A percentile compares a stretch with the other conserved stretches of the same genome.
phyloP scores from a whole-genome alignment of 202 grass and related monocot species.

The Bolboschoenoplectus hybrid region DNA sequence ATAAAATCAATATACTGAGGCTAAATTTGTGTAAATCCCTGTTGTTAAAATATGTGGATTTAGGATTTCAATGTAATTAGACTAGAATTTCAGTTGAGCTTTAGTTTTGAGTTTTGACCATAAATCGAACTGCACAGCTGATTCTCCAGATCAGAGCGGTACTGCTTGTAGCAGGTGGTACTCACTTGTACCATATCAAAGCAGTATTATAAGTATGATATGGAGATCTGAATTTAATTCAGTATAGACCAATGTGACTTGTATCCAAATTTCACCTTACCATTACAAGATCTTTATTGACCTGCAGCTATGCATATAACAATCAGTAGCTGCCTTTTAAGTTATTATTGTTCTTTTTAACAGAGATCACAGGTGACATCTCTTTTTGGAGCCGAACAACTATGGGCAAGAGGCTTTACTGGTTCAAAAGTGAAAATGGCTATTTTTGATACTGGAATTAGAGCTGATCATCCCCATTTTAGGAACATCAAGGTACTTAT shows the following conservation, averaged over 20 bases:
- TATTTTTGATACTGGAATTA: conserved; percentile 99
- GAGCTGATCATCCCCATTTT: conserved; percentile 89
- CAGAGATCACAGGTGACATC: conserved; percentile 94
- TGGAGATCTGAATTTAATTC: not conserved
- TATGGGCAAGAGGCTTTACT: conserved; percentile 85
- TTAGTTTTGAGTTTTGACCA: not conserved
- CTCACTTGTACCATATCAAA: not conserved
- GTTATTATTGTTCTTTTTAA: conserved; percentile 39
- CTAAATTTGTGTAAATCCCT: not conserved
- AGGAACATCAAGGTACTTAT: conserved; percentile 92
- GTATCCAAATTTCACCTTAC: not conserved
- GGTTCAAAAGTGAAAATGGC: conserved; percentile 95
- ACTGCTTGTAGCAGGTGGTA: not conserved
- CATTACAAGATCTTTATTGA: conserved; percentile 28
- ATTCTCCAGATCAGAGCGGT: not conserved
- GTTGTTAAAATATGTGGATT: not conserved
- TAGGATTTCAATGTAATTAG: not conserved
- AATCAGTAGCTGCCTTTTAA: conserved; percentile 26
- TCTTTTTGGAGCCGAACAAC: conserved; percentile 82
- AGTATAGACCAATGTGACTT: not conserved
- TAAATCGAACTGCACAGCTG: not conserved
- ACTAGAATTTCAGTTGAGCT: not conserved
- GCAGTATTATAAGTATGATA: not conserved
- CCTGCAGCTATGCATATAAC: not conserved
- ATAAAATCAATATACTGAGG: not conserved